Evolutionary conservation across 768 basidiomycete genomes (phyloP).

Genomic region (Naematelia encephala): DNA sequence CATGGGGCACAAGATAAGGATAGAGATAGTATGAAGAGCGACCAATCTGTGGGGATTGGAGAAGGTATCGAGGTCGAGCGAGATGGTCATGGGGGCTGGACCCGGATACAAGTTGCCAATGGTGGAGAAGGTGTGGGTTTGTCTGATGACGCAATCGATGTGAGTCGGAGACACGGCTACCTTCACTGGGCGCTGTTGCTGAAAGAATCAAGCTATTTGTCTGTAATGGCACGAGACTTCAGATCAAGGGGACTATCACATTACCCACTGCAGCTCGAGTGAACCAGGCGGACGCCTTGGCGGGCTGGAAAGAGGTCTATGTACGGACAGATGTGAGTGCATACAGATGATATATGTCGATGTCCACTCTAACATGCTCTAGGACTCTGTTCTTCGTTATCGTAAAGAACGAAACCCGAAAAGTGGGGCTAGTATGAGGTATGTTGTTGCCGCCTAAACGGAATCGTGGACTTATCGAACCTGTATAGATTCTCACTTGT

Average conservation of each 20-base stretch:
- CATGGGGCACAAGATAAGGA: slow-evolving; percentile 2
- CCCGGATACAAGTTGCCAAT: slow-evolving; percentile 6
- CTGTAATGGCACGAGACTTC: slow-evolving; percentile 19
- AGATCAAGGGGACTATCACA: slow-evolving; percentile 18
- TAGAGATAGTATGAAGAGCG: slow-evolving; percentile 13
- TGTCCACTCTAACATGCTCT: background rate
- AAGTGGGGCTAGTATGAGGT: background rate
- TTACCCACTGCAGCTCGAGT: background rate
- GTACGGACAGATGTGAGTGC: slow-evolving; percentile 13
- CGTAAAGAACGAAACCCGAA: background rate
- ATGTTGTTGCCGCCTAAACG: background rate
- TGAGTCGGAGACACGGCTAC: slow-evolving; percentile 11
- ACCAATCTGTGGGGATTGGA: slow-evolving; percentile 17
- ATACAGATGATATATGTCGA: too few species aligned
- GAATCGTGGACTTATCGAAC: background rate
- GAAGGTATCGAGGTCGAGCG: slow-evolving; percentile 37
- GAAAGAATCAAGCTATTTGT: slow-evolving; percentile 21
- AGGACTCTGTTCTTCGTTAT: background rate
- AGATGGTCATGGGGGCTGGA: slow-evolving; percentile 34
- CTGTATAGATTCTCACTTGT: background rate
- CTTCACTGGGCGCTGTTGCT: slow-evolving; percentile 1
- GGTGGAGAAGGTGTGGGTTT: slow-evolving; percentile 27
- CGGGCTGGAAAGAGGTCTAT: slow-evolving; percentile 4
- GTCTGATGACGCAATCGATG: slow-evolving; percentile 22
- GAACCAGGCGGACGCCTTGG: background rate